phyloP scores from a whole-genome alignment of 2,329 filamentous ascomycete species.

The Fusarium subtropicale region DNA sequence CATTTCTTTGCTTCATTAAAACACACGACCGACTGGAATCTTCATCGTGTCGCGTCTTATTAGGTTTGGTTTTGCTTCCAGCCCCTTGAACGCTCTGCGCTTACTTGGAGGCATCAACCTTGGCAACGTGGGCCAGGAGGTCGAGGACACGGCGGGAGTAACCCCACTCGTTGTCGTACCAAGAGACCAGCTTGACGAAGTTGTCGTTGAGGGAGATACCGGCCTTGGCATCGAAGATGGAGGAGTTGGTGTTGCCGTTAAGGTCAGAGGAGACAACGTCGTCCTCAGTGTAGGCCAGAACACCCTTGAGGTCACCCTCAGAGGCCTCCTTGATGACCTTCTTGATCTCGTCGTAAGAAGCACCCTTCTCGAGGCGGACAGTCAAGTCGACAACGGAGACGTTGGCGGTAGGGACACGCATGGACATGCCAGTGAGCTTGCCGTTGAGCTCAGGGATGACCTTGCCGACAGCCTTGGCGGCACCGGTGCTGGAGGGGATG shows the following conservation, averaged over 20 bases:
- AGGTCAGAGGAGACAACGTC: slow-evolving; percentile 94
- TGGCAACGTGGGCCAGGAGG: slow-evolving; percentile 81
- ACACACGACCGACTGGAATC: slow-evolving; percentile 31
- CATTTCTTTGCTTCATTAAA: slow-evolving; percentile 45
- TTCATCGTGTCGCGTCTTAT: slow-evolving; percentile 35
- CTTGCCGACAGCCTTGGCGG: slow-evolving; percentile 99
- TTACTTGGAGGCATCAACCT: slow-evolving; percentile 74
- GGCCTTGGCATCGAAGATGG: slow-evolving; percentile 99
- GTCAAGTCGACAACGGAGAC: slow-evolving; percentile 99
- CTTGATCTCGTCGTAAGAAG: slow-evolving; percentile 94
- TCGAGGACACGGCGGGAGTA: slow-evolving; percentile 97
- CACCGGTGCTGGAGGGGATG: slow-evolving; percentile 98
- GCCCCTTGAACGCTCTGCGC: slow-evolving; percentile 40
- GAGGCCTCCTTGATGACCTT: slow-evolving; percentile 86
- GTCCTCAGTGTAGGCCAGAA: slow-evolving; percentile 96
- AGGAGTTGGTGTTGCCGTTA: slow-evolving; percentile 92
- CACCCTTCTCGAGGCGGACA: slow-evolving; percentile 90
- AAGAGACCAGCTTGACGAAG: slow-evolving; percentile 98
- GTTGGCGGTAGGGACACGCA: slow-evolving; percentile 99
- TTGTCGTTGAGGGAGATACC: slow-evolving; percentile 98
- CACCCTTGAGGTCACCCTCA: slow-evolving; percentile 86
- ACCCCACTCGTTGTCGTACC: slow-evolving; percentile 99
- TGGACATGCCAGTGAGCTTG: slow-evolving; percentile 99
- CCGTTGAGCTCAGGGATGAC: slow-evolving; percentile 98
- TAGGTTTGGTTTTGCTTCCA: slow-evolving; percentile 44